Conservation (phyloP, 495 filamentous ascomycete genomes). For the Barbatosphaeria neglecta region DNA sequence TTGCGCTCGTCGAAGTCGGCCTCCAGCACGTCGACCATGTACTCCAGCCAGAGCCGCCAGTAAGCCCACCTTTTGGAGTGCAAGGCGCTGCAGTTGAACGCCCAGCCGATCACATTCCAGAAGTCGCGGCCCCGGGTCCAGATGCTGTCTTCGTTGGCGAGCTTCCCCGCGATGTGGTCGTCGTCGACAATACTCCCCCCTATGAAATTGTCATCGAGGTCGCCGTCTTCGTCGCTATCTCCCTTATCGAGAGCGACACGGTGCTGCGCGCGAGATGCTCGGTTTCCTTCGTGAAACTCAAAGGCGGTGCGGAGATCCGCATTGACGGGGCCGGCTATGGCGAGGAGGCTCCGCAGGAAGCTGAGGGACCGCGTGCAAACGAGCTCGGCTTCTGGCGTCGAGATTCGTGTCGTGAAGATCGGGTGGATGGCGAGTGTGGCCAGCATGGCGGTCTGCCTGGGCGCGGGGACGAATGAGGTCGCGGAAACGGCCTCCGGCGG, state of each 20-base stretch:
- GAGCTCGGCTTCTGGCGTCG: constrained; percentile 20
- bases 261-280: constrained; percentile 11
- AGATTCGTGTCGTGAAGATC: constrained; percentile 40
- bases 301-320: constrained; percentile 26
- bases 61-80: constrained; percentile 62
- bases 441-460: constrained; percentile 54
- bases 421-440: constrained; percentile 62
- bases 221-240: constrained; percentile 5
- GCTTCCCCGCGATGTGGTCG: constrained; percentile 34
- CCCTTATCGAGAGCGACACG: background rate
- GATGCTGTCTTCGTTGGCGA: constrained; percentile 54
- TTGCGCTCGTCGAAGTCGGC: constrained; percentile 57
- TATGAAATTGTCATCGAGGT: background rate
- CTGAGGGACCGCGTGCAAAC: constrained; percentile 24
- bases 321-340: constrained; percentile 28
- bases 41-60: constrained; percentile 74
- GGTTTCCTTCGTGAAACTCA: constrained; percentile 18
- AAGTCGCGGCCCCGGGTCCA: constrained; percentile 71
- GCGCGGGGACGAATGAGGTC: constrained; percentile 26
- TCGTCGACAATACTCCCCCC: constrained; percentile 13
- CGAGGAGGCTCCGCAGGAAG: constrained; percentile 29
- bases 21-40: constrained; percentile 68
- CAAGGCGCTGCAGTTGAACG: constrained; percentile 75
- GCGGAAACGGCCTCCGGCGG: constrained; percentile 36
- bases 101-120: constrained; percentile 85